Evolutionary conservation across 1,284 basidiomycete species (phyloP).

Genomic region (Naganishia albida): DNA sequence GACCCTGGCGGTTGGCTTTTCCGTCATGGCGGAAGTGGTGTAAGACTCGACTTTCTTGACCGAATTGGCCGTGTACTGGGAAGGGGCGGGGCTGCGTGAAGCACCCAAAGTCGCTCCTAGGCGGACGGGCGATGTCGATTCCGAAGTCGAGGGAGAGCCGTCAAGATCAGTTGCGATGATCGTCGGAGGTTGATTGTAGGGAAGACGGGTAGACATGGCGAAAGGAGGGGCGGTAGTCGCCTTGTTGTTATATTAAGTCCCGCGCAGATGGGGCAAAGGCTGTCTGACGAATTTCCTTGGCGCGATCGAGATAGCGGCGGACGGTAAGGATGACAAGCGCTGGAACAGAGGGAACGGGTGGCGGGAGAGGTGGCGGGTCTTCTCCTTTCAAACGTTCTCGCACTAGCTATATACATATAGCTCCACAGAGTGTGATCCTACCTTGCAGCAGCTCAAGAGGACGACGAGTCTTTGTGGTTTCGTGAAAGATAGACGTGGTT

Average conservation of each 20-base stretch:
- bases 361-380: no score
- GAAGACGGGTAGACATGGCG: conserved; percentile 9
- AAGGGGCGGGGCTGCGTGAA: conserved; percentile 13
- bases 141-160: neutral
- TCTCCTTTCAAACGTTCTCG: no score
- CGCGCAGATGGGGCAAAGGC: no score
- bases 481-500: no score
- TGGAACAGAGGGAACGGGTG: no score
- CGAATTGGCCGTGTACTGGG: conserved; percentile 1
- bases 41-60: conserved; percentile 15
- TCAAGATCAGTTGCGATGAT: conserved; percentile 11
- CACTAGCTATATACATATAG: no score
- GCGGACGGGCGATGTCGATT: conserved; percentile 8
- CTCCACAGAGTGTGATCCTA: no score
- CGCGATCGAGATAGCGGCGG: no score
- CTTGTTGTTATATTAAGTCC: conserved; percentile 3
- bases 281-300: no score
- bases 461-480: no score
- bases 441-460: no score
- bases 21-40: conserved; percentile 10
- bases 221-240: neutral
- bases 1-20: conserved; percentile 10
- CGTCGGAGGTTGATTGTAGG: conserved; percentile 5
- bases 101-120: conserved; percentile 10
- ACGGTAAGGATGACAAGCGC: no score